Percentiles rank a stretch among this genome's conserved stretches.
These are phyloP conservation scores for Dovyalis caffra DNA, from an alignment of 345 rosid genomes.

Conservation along the genomic window DNA sequence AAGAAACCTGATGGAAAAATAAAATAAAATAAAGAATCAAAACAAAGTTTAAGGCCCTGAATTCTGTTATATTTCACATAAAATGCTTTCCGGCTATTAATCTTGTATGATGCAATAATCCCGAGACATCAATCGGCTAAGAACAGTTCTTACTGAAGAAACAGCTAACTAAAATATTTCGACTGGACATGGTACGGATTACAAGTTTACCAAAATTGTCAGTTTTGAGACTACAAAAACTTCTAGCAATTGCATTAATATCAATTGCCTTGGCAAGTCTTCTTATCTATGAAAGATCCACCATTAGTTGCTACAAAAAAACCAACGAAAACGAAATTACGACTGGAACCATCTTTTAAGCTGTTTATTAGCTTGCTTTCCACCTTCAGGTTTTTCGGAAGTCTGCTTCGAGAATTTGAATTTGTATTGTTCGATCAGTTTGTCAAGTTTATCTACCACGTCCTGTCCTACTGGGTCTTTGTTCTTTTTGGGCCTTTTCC, in stretches of 20 bases:
- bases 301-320: background rate
- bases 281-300: background rate
- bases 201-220: background rate
- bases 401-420: slow-evolving; percentile 60
- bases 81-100: background rate
- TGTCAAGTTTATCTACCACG: slow-evolving; percentile 60
- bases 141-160: background rate
- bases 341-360: slow-evolving; percentile 67
- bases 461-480: slow-evolving; percentile 49
- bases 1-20: background rate
- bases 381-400: slow-evolving; percentile 42
- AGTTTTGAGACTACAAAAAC: background rate
- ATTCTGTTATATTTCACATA: background rate
- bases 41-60: background rate
- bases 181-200: background rate
- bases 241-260: background rate
- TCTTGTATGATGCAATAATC: too few species aligned
- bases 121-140: too few species aligned
- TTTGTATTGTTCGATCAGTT: slow-evolving; percentile 62
- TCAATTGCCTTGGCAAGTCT: background rate
- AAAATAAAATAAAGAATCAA: background rate
- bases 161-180: background rate
- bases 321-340: slow-evolving; percentile 13
- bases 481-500: slow-evolving; percentile 47
- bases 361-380: slow-evolving; percentile 44